Evolutionary conservation across 1,284 basidiomycete genomes (phyloP), one percentile per base, ranked within the genome.

Genomic region (Tetrapyrgos nigripes): DNA sequence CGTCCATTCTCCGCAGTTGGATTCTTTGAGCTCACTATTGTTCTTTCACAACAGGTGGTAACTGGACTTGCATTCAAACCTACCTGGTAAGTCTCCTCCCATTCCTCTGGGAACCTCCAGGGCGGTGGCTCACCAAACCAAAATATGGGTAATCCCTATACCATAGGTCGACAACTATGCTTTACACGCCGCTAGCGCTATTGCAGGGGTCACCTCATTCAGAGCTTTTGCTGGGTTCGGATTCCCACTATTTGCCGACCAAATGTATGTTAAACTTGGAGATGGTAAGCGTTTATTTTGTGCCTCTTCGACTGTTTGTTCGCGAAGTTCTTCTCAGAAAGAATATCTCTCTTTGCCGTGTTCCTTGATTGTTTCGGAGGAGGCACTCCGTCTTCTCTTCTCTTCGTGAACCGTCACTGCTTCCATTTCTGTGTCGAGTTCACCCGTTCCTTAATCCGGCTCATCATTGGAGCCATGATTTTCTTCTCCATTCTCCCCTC

Each of bases 181-280:
- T 2, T 40, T 72, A 10, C 61, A 71, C 54, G 70, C 68, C 13
- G 70, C 70, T 35, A 70, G 69, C 37, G 70, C 70, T 21, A 71
- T 72, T 17, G 68, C 70, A 28, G 70, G 65, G 8, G 70, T 70
- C 31, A 56, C 66, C n/a, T 70, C 68, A 43, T 71, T 72, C 53
- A 58, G 70, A 50, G 70, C 70, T 3, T 62, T 72, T 29, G 70
- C 69, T 51, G 71, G 71, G 9, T 73, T 73, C 40, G 70, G 68
- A 23, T 73, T 73, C 60, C 72, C 72, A 21, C 64, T 73, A 9
- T 73, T 73, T 48, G 69, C 71, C 26, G 70, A 72, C 43, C 55
- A 64, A 27, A 69, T 73, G 70, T 73, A 70, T 53, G 62, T 28
- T 11, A 61, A 57, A 48, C 56, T 72, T 6, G 70, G 70, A 9